Evolutionary conservation across 768 basidiomycete genomes (phyloP).

Genomic region (Boletus coccyginus): DNA sequence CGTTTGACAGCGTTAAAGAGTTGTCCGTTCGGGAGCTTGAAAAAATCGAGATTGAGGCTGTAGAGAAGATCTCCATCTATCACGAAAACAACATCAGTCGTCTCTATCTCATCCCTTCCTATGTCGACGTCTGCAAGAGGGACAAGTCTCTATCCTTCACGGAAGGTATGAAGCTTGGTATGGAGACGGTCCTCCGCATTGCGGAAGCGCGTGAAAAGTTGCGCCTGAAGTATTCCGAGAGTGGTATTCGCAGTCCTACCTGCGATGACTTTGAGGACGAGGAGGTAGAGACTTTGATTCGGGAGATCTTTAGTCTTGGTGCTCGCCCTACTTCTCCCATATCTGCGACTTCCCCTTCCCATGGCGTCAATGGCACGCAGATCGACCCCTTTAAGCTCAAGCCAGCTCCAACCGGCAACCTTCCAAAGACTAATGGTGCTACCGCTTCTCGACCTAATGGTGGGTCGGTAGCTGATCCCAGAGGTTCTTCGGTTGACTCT

Average conservation of each 20-base stretch:
- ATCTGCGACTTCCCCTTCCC: slow-evolving; percentile 3
- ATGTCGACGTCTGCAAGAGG: slow-evolving; percentile 35
- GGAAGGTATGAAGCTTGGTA: slow-evolving; percentile 43
- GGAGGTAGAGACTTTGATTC: slow-evolving; percentile 25
- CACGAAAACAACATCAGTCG: slow-evolving; percentile 34
- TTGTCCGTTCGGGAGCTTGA: slow-evolving; percentile 40
- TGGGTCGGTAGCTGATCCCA: slow-evolving; percentile 29
- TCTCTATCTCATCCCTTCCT: slow-evolving; percentile 36
- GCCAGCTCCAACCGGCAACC: slow-evolving; percentile 17
- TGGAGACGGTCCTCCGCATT: slow-evolving; percentile 36
- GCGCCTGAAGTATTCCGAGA: slow-evolving; percentile 32
- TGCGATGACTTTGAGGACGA: slow-evolving; percentile 32
- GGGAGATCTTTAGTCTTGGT: slow-evolving; percentile 29
- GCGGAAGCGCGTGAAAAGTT: slow-evolving; percentile 41
- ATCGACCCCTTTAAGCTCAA: slow-evolving; percentile 18
- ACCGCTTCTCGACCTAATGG: slow-evolving; percentile 26
- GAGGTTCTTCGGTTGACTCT: slow-evolving; percentile 23
- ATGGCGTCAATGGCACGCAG: slow-evolving; percentile 10
- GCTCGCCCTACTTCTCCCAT: slow-evolving; percentile 27
- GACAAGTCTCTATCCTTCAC: slow-evolving; percentile 34
- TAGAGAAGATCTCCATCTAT: slow-evolving; percentile 40
- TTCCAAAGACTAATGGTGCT: slow-evolving; percentile 21
- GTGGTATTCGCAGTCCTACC: slow-evolving; percentile 30
- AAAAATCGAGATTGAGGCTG: slow-evolving; percentile 32
- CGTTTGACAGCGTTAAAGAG: slow-evolving; percentile 38